Percentiles rank a stretch among this genome's conserved stretches.
Evolutionary conservation across 2,329 filamentous ascomycete genomes (phyloP).

Genomic region (Ophiostoma sp.): DNA sequence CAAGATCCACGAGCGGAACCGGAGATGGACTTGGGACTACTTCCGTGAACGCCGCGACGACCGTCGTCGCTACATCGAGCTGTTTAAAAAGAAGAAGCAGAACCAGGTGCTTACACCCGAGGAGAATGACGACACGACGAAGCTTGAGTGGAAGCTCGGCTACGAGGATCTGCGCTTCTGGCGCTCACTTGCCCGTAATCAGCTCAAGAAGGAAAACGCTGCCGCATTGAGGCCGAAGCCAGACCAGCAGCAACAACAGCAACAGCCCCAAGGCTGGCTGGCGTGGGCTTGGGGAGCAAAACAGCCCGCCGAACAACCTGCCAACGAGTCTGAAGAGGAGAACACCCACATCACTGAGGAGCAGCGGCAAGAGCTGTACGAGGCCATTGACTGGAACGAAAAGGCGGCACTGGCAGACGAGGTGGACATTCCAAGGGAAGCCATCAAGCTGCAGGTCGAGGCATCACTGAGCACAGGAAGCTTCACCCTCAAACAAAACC

Average conservation of each 20-base stretch:
- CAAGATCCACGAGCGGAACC: conserved; percentile 93
- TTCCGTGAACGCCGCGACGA: conserved; percentile 91
- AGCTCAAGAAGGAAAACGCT: conserved; percentile 90
- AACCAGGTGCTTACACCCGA: conserved; percentile 63
- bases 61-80: conserved; percentile 77
- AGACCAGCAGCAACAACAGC: conserved; percentile 34
- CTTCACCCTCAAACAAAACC: conserved; percentile 85
- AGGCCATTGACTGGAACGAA: conserved; percentile 97
- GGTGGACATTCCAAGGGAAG: conserved; percentile 84
- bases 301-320: conserved; percentile 48
- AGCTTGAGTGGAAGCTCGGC: conserved; percentile 77
- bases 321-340: conserved; percentile 62
- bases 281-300: conserved; percentile 89
- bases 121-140: conserved; percentile 67
- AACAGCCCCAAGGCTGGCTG: conserved; percentile 79
- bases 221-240: conserved; percentile 79
- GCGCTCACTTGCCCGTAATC: conserved; percentile 87
- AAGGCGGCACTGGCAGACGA: conserved; percentile 83
- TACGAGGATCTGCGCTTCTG: conserved; percentile 98
- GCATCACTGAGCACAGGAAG: conserved; percentile 91
- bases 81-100: conserved; percentile 92
- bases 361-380: conserved; percentile 92
- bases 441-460: conserved; percentile 87
- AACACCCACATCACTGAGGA: conserved; percentile 89
- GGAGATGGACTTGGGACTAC: conserved; percentile 92